Evolutionary conservation across 331 rosid genomes (phyloP), one percentile per base, ranked within the genome.

Genomic region (Quercus tomentella): DNA sequence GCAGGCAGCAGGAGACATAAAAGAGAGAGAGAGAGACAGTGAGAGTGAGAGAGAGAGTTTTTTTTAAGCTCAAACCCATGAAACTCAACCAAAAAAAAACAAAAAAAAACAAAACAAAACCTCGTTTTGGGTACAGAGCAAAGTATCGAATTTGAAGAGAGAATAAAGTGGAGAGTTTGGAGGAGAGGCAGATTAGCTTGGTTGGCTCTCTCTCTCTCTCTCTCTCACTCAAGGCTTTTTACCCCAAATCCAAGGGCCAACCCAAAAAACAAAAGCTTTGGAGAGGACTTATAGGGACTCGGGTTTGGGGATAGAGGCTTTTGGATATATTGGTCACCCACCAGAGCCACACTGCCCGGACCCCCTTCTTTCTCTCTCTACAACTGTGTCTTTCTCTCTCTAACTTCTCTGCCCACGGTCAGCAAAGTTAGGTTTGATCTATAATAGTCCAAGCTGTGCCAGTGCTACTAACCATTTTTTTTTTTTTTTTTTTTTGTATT

Each of bases 231-330:
- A 85, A 82, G 89, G 86, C 79, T 77, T 86, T 88, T 82, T 77
- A 81, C 96, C 89, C 86, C 90, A 92, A 92, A 87, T 77, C 86
- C 94, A 88, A 92, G 89, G 91, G 84, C 83, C 80, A 79, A 41
- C 45, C 83, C 49, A 81, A 79, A 87, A 67, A 67, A 45, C 52
- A 62, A 60, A 26, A 33, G 72, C 72, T 33, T 20, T 67, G 72
- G 52, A 33, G 43, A 49, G 12, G 70, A 88, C 88, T 85, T 88
- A 49, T 12, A 77, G 98, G 97, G 88, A 91, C 82, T 86, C 77
- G 90, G 84, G 82, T 49, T 49, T 49, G 15, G 15, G 17, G 54
- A 11, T 49, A 49, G 88, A 75, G 60, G 70, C 45, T 41, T 41
- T 41, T 41, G 77, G 78, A 84, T 79, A 81, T 83, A 81, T 83